Evolutionary conservation across 805 yeast genomes (phyloP), one percentile per base, ranked within the genome.

Genomic region (Candida cerambycidarum): DNA sequence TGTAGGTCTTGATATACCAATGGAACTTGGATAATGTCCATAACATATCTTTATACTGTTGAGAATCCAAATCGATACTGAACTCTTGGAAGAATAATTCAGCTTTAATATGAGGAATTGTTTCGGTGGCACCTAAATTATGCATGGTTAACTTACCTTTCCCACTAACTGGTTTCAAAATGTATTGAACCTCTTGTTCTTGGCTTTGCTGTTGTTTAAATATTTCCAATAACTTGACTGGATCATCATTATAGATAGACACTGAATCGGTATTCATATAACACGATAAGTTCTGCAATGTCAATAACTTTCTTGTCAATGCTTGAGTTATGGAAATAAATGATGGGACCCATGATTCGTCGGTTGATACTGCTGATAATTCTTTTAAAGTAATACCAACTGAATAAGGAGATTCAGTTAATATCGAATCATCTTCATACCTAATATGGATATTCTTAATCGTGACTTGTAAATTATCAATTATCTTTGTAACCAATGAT

Each of bases 401-500:
- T 0, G 97, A 74, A 52, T 86, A 87, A 2, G 97, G 95, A 23
- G 60, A 57, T 44, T 82, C 84, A 0, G 95, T 82, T 50, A 88
- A 82, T 4, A 79, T 75, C 5, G 76, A 68, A 44, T 73, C 75
- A 63, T 93, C 99, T 56, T 95, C 99, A 56, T 90, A 93, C 44
- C 99, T 75, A 15, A 93, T 62, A 61, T 93, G 99, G 49, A 93
- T 93, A 57, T 88, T 89, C 54, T 83, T 87, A 50, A 93, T 87
- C 2, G 96, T 86, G 10, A 93, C 77, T 61, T 93, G 99, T 41
- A 95, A 67, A 58, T 93, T 93, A 62, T 93, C 98, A 17, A 92
- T 84, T 50, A 93, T 83, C 60, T 95, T 95, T 1, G 97, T 85
- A 5, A 89, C 75, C 45, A 93, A 71, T 33, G 89, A 81, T 53